phyloP scores from a whole-genome alignment of 768 basidiomycete genomes.

The Coprinellus micaceus region DNA sequence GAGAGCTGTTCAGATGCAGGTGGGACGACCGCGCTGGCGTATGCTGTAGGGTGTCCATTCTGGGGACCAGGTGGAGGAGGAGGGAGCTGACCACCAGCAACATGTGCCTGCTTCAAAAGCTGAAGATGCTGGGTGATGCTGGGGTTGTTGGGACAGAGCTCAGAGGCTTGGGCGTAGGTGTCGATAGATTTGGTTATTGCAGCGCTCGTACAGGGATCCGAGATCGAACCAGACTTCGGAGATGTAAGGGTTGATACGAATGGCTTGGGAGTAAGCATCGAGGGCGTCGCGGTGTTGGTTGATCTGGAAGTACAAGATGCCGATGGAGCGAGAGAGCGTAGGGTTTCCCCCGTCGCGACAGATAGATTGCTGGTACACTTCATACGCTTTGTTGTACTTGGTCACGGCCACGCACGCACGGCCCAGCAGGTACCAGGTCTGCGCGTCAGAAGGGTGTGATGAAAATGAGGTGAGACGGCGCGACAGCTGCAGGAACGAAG shows the following conservation, averaged over 20 bases:
- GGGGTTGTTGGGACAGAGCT: constrained; percentile 81
- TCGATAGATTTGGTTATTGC: constrained; percentile 99
- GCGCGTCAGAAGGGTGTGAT: constrained; percentile 84
- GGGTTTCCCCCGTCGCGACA: constrained; percentile 99
- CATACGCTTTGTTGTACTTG: constrained; percentile 99
- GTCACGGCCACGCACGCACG: constrained; percentile 98
- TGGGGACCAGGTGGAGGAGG: constrained; percentile 91
- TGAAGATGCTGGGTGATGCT: constrained; percentile 79
- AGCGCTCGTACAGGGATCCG: constrained; percentile 93
- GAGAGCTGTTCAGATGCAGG: constrained; percentile 61
- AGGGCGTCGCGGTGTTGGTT: constrained; percentile 99
- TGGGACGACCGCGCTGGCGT: constrained; percentile 73
- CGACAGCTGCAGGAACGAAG: neutral
- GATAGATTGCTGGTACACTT: constrained; percentile 98
- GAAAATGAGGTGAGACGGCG: constrained; percentile 4
- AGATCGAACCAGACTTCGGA: constrained; percentile 96
- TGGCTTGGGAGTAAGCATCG: constrained; percentile 97
- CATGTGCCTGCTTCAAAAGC: constrained; percentile 76
- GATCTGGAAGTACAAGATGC: constrained; percentile 98
- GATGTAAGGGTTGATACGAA: constrained; percentile 98
- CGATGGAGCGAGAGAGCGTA: constrained; percentile 99
- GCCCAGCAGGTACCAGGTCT: constrained; percentile 98
- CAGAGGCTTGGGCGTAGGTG: too few relatives aligned
- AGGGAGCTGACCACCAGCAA: constrained; percentile 68
- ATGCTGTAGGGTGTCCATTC: constrained; percentile 94